phyloP scores from a whole-genome alignment of 2,329 filamentous ascomycete species.

The Aureobasidium sp. region DNA sequence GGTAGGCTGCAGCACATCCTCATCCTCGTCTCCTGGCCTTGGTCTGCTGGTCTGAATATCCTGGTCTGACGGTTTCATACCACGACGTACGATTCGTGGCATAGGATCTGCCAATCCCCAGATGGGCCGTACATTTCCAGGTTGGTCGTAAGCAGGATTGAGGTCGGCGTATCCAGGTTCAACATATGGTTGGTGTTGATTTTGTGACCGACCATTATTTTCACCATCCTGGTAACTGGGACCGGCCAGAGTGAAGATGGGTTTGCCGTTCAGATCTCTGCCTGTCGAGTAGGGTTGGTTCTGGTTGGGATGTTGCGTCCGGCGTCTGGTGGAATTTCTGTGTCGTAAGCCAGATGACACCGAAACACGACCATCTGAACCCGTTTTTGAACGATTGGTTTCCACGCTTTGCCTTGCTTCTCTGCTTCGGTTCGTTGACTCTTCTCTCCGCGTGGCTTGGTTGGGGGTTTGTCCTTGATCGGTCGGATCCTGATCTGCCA shows the following conservation, averaged over 20 bases:
- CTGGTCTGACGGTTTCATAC: constrained; percentile 30
- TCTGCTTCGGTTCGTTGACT: neutral
- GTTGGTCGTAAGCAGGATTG: constrained; percentile 2
- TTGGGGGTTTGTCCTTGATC: neutral
- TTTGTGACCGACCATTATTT: neutral
- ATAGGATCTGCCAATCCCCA: constrained; percentile 1
- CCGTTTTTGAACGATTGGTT: neutral
- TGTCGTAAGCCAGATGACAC: neutral
- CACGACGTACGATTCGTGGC: neutral
- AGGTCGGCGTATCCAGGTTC: neutral
- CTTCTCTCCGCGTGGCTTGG: neutral
- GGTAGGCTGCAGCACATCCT: neutral
- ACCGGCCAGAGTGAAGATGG: neutral
- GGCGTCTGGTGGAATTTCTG: neutral
- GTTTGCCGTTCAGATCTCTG: neutral
- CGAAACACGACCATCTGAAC: neutral
- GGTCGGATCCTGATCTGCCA: neutral
- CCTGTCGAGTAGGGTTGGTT: neutral
- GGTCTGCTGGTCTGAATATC: constrained; percentile 16
- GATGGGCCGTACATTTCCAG: neutral
- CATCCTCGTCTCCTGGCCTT: neutral
- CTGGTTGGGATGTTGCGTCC: neutral
- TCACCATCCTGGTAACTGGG: neutral
- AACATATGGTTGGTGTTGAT: constrained; percentile 18
- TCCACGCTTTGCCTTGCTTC: neutral